Percentiles rank a stretch among this genome's conserved stretches.
Conservation (phyloP, 2,329 filamentous ascomycete species). For the Gyromitra esculenta region DNA sequence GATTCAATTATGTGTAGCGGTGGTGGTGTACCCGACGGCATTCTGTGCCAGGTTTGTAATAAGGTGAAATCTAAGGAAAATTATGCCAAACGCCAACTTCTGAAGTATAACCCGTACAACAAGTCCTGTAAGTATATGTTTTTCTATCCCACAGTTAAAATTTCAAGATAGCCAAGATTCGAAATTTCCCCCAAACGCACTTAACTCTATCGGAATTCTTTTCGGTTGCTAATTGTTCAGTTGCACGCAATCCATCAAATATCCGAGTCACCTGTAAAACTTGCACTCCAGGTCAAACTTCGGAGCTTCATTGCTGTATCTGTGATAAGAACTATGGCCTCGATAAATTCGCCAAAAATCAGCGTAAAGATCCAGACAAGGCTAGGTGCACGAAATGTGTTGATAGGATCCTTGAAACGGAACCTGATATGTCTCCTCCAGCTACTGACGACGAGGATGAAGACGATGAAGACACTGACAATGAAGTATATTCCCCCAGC, state of each 20-base stretch:
- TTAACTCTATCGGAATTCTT: neutral
- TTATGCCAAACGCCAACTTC: conserved; percentile 55
- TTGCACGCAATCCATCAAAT: conserved; percentile 8
- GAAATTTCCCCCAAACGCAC: neutral
- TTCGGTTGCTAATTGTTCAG: neutral
- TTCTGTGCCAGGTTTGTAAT: conserved; percentile 55
- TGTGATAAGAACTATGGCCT: conserved; percentile 64
- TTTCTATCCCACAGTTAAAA: neutral
- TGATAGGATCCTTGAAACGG: conserved; percentile 49
- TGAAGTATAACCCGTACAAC: conserved; percentile 49
- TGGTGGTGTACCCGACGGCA: conserved; percentile 37
- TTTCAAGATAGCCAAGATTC: neutral
- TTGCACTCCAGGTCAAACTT: conserved; percentile 63
- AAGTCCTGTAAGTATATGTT: conserved; percentile 38
- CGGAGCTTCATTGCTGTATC: conserved; percentile 65
- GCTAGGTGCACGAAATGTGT: conserved; percentile 60
- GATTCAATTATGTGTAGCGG: conserved; percentile 24
- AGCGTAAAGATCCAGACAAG: conserved; percentile 64
- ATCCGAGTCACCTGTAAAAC: conserved; percentile 55
- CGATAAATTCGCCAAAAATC: conserved; percentile 65
- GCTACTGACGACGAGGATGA: conserved; percentile 42
- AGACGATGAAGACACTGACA: conserved; percentile 29
- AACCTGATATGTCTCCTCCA: conserved; percentile 51
- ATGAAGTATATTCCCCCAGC: conserved; percentile 7
- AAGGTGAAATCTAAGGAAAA: conserved; percentile 51